Evolutionary conservation across 2,329 filamentous ascomycete species (phyloP), one percentile per base, ranked within the genome.

Genomic region (Pseudogymnoascus sp.): DNA sequence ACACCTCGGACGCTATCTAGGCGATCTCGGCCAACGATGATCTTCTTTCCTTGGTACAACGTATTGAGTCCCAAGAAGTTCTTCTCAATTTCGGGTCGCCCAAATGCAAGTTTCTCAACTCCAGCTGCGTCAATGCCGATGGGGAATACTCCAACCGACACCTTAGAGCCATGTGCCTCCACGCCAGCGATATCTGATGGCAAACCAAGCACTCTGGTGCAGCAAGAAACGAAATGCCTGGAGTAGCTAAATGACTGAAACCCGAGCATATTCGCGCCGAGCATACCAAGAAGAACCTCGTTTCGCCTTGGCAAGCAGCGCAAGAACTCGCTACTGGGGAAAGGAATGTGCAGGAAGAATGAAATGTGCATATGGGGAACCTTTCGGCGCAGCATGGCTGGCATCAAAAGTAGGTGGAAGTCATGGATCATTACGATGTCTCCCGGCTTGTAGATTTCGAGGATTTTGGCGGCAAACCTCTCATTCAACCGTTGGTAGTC

Each of bases 181-280:
- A 97, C 90, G 5, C 92, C 91, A 3, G 88, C 86, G 1, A 86
- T 86, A 64, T 92, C 92, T 0, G 91, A 95, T 53, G 91, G 89
- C 71, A 96, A 96, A n/a, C 90, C 90, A 6, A 97, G 81, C 59
- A 97, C 89, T 25, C 92, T 86, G 1, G 91, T 95, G 76, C 92
- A 97, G 77, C 92, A 97, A 67, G 91, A 96, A 38, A 91, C 86
- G 74, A 97, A 97, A 75, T 97, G 93, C 23, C 92, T 86, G 12
- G 92, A 93, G 75, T 96, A 97, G 74, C 92, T 94, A 78, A 92
- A 94, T 6, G 92, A 94, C 76, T 97, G 93, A 78, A 97, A 97
- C 0, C 92, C 92, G 66, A 97, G 85, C 79, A 97, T 87, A 75
- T 97, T 97, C 63, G 93, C 85, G 16, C 93, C 92, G 44, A 97